These are phyloP conservation scores for Trypanosoma avium DNA, from an alignment of 208 protist genomes.

Conservation along the genomic window DNA sequence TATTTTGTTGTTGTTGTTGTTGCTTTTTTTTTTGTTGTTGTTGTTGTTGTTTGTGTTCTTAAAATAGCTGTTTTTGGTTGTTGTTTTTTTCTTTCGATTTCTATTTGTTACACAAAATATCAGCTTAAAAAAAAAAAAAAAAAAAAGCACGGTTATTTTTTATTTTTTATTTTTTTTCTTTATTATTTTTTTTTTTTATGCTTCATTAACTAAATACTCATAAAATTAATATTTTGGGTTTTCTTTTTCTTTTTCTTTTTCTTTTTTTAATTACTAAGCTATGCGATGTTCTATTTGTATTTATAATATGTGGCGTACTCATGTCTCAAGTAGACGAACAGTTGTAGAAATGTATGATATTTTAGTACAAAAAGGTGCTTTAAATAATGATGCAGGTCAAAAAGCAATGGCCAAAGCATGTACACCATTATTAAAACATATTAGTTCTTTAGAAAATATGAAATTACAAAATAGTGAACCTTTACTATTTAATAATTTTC, in stretches of 20 bases:
- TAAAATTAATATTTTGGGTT: not conserved
- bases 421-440: conserved; percentile 46
- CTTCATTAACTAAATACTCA: not conserved
- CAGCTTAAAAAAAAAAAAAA: conserved; percentile 6
- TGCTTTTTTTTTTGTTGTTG: too few species aligned
- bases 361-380: conserved; percentile 62
- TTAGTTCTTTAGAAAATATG: conserved; percentile 20
- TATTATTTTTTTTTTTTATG: not conserved
- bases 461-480: not conserved
- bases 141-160: conserved; percentile 9
- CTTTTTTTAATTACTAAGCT: not conserved
- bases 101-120: too few species aligned
- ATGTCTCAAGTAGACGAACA: conserved; percentile 49
- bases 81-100: too few species aligned
- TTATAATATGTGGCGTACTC: conserved; percentile 46
- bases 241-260: not conserved
- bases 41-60: too few species aligned
- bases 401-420: conserved; percentile 67
- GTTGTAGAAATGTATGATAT: conserved; percentile 69
- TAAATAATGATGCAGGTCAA: conserved; percentile 50
- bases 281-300: conserved; percentile 19
- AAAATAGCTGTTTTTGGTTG: too few species aligned
- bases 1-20: too few species aligned
- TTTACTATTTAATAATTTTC: not conserved
- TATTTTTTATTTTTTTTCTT: not conserved